These are phyloP conservation scores for Naganishia cerealis DNA, from an alignment of 1,284 basidiomycete species.

Conservation along the genomic window DNA sequence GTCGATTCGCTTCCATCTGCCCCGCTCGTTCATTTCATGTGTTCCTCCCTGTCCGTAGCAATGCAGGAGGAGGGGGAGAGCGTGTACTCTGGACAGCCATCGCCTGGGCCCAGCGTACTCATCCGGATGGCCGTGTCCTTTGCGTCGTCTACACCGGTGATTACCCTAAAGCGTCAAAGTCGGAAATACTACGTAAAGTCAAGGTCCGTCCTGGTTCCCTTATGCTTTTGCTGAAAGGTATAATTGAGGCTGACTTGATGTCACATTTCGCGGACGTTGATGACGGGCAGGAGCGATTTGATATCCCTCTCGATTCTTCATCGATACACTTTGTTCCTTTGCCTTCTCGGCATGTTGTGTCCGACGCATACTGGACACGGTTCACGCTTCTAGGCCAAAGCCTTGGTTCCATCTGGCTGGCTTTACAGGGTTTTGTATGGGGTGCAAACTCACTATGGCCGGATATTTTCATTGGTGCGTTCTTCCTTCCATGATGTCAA, in stretches of 20 bases:
- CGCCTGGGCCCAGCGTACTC: slow-evolving; percentile 70
- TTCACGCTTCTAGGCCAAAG: slow-evolving; percentile 92
- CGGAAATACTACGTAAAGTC: slow-evolving; percentile 77
- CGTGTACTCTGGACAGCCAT: slow-evolving; percentile 93
- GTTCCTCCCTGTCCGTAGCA: slow-evolving; percentile 59
- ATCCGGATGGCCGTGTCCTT: slow-evolving; percentile 61
- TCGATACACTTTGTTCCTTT: slow-evolving; percentile 60
- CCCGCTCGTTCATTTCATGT: neutral
- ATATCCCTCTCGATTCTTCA: slow-evolving; percentile 67
- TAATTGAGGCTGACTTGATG: neutral
- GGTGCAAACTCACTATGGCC: slow-evolving; percentile 46
- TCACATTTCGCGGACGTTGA: too few relatives aligned
- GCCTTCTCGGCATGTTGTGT: slow-evolving; percentile 68
- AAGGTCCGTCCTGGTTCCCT: slow-evolving; percentile 59
- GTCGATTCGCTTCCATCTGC: too few relatives aligned
- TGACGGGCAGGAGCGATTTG: slow-evolving; percentile 69
- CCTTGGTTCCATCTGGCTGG: slow-evolving; percentile 78
- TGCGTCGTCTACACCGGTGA: slow-evolving; percentile 90
- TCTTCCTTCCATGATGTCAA: slow-evolving; percentile 17
- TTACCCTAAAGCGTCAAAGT: slow-evolving; percentile 68
- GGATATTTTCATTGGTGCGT: slow-evolving; percentile 83
- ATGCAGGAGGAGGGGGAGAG: slow-evolving; percentile 96
- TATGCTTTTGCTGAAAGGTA: neutral
- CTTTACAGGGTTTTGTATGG: slow-evolving; percentile 55
- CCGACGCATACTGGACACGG: slow-evolving; percentile 77